Evolutionary conservation across 2,329 filamentous ascomycete species (phyloP), one percentile per base, ranked within the genome.

Genomic region (Alternaria tenuissima): DNA sequence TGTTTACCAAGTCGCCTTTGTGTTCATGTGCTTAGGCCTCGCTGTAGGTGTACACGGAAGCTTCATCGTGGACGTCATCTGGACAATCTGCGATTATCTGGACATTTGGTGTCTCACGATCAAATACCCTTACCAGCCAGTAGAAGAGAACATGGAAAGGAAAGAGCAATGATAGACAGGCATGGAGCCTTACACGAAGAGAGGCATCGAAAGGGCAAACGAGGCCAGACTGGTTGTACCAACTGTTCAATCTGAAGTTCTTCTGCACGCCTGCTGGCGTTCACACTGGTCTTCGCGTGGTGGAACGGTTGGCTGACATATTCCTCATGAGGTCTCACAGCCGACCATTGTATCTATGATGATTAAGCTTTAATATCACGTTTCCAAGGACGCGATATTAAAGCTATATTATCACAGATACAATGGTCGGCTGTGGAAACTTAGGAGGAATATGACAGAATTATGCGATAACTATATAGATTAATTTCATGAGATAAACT

Each of bases 81-180:
- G 95, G 61, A 96, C 93, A 30, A 98, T 99, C 70, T 99, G 95
- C 81, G 95, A 99, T 78, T 97, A 96, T 78, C 85, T 98, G 62
- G 95, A 99, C 77, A 99, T 99, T 68, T 98, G 93, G 93, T 99
- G 95, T 77, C 83, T 99, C 77, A 96, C 92, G 1, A 99, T 99
- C 82, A 99, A 99, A 86, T 89, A 98, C 72, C 87, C 87, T 0
- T 84, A 84, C 62, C 76, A 82, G 36, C 82, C 83, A 57, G 77
- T 73, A 44, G 69, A 77, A 57, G 74, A 72, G 39, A 67, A 71
- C 4, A 47, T 60, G 24, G 67, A 71, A 54, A 70, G 69, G 65
- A 75, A 76, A 62, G 73, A 42, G 8, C 63, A 71, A 52, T 75
- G 44, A 57, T 38, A 20, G 34, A 3, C 20, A 30, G 4, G 34